Conservation (phyloP, 495 filamentous ascomycete species). For the Jackrogersella multiformis region DNA sequence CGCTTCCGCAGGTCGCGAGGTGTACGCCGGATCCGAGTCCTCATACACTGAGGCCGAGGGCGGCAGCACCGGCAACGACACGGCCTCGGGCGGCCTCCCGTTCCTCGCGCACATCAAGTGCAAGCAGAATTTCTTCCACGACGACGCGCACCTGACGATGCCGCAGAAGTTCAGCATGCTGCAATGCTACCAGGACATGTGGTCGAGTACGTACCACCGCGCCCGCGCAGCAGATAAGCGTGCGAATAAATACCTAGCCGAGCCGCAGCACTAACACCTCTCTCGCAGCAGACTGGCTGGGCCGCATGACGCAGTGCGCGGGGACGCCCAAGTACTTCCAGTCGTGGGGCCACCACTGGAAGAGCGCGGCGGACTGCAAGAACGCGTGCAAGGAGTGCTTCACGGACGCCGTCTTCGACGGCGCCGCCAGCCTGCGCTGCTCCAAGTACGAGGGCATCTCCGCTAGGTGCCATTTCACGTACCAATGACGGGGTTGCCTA, state of each 20-base stretch:
- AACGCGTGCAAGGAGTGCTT: slow-evolving; percentile 1
- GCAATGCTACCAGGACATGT: background rate
- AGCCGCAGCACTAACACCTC: too few relatives aligned
- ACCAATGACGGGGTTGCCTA: background rate
- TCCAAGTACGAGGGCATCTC: background rate
- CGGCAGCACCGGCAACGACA: background rate
- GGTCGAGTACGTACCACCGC: background rate
- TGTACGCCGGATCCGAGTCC: background rate
- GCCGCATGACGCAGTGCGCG: background rate
- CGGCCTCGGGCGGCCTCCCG: background rate
- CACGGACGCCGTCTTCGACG: background rate
- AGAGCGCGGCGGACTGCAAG: background rate
- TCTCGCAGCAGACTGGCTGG: background rate
- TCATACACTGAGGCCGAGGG: background rate
- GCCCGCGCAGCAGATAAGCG: too few relatives aligned
- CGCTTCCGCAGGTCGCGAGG: too few relatives aligned
- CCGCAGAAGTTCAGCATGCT: background rate
- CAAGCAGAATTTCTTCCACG: background rate
- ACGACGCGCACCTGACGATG: background rate
- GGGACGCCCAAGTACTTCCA: background rate
- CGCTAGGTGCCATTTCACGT: slow-evolving; percentile 6
- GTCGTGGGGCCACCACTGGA: slow-evolving; percentile 11
- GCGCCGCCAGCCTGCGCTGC: background rate
- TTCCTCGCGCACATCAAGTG: background rate
- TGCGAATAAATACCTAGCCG: too few relatives aligned